These are phyloP conservation scores for Pseudogymnoascus destructans DNA, from an alignment of 2,329 filamentous ascomycete genomes.

Conservation along the genomic window DNA sequence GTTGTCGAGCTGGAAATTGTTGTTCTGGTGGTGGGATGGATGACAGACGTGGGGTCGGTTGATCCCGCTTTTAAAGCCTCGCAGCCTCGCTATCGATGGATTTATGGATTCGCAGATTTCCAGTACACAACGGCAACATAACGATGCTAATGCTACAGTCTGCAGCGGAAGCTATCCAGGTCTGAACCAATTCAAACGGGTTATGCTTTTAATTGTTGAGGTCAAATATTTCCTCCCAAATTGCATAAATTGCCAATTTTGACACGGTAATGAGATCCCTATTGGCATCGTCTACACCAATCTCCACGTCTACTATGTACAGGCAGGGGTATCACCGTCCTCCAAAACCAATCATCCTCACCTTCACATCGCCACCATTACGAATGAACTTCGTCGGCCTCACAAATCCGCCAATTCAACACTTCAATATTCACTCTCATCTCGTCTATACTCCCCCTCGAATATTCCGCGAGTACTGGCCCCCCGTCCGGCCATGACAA, in stretches of 20 bases:
- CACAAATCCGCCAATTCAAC: neutral
- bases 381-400: neutral
- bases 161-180: neutral
- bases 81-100: neutral
- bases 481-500: constrained; percentile 1
- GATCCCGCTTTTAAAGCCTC: constrained; percentile 9
- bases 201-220: neutral
- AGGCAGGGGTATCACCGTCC: constrained; percentile 5
- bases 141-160: neutral
- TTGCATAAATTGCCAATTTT: neutral
- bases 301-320: constrained; percentile 3
- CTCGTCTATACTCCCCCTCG: neutral
- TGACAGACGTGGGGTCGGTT: constrained; percentile 9
- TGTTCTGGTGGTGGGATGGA: neutral
- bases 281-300: neutral
- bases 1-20: neutral
- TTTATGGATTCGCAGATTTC: neutral
- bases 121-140: neutral
- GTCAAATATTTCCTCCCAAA: neutral
- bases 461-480: neutral
- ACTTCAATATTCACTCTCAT: neutral
- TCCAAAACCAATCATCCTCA: constrained; percentile 4
- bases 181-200: neutral
- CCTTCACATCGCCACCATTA: constrained; percentile 4
- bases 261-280: neutral